Evolutionary conservation across 2,329 filamentous ascomycete genomes (phyloP).

Genomic region (Cytospora leucostoma): DNA sequence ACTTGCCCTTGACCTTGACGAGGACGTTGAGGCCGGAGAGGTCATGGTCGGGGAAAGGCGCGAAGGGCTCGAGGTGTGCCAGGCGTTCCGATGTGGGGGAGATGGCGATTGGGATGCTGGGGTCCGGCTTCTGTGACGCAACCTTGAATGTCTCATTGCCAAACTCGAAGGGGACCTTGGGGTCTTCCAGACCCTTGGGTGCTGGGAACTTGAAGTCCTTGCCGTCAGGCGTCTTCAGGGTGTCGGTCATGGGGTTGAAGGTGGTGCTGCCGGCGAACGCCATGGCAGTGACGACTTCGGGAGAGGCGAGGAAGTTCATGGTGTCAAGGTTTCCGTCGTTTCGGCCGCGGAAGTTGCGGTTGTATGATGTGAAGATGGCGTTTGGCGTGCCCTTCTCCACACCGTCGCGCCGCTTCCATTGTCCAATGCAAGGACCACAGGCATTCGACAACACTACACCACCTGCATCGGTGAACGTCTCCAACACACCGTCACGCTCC

Average conservation of each 20-base stretch:
- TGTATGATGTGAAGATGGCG: constrained; percentile 95
- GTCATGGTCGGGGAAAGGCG: constrained; percentile 75
- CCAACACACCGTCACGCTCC: constrained; percentile 82
- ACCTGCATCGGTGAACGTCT: constrained; percentile 82
- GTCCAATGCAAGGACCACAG: constrained; percentile 90
- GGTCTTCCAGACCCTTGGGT: constrained; percentile 69
- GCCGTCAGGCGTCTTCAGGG: constrained; percentile 76
- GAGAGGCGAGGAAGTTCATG: constrained; percentile 98
- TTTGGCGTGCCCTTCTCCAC: constrained; percentile 83
- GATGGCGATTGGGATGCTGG: constrained; percentile 72
- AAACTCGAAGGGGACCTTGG: constrained; percentile 67
- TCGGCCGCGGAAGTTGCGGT: constrained; percentile 95
- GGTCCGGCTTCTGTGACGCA: constrained; percentile 69
- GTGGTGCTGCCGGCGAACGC: constrained; percentile 88
- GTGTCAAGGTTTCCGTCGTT: constrained; percentile 96
- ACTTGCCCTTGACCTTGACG: constrained; percentile 96
- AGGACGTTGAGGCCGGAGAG: constrained; percentile 79
- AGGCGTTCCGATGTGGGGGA: constrained; percentile 87
- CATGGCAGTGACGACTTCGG: constrained; percentile 96
- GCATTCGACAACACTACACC: constrained; percentile 92
- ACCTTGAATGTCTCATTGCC: constrained; percentile 77
- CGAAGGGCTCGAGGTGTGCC: constrained; percentile 87
- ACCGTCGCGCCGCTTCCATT: constrained; percentile 91
- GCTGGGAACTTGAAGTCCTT: constrained; percentile 82
- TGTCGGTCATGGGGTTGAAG: constrained; percentile 94